Percentiles rank a stretch among this genome's conserved stretches.
Evolutionary conservation across 805 yeast species (phyloP).

Genomic region (Kluyveromyces lactis): DNA sequence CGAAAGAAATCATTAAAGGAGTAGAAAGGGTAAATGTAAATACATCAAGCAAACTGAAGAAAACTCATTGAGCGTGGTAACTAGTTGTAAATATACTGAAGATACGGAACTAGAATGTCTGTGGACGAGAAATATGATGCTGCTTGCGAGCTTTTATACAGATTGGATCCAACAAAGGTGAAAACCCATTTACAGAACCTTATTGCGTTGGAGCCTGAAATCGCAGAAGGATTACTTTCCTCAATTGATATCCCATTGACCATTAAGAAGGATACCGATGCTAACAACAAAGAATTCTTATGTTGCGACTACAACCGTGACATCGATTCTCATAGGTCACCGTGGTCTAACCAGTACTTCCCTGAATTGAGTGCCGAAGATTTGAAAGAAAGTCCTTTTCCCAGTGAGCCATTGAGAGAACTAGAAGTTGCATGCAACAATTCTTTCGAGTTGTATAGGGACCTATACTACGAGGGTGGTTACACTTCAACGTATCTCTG

Average conservation of each 20-base stretch:
- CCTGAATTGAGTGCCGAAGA: conserved; percentile 36
- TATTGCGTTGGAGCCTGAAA: conserved; percentile 43
- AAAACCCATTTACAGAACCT: conserved; percentile 38
- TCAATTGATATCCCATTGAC: conserved; percentile 79
- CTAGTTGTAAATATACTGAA: no score
- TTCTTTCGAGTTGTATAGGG: conserved; percentile 87
- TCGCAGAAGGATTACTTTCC: conserved; percentile 81
- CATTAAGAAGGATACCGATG: conserved; percentile 26
- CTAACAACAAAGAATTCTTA: conserved; percentile 49
- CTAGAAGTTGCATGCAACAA: conserved; percentile 79
- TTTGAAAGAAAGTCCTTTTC: conserved; percentile 64
- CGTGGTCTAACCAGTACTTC: conserved; percentile 72
- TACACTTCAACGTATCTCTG: conserved; percentile 82
- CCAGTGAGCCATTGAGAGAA: conserved; percentile 56
- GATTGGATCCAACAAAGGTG: conserved; percentile 62
- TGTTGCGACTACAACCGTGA: conserved; percentile 95
- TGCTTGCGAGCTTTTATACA: conserved; percentile 66
- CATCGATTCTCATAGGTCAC: conserved; percentile 86
- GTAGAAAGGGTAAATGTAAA: no score
- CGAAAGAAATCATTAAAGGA: no score
- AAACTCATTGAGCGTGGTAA: no score
- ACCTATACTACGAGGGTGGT: conserved; percentile 93
- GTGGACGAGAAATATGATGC: conserved; percentile 46
- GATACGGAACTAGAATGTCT: background rate
- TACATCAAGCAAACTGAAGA: no score